These are phyloP conservation scores for Penicillium canescens DNA, from an alignment of 495 filamentous ascomycete species.

Conservation along the genomic window DNA sequence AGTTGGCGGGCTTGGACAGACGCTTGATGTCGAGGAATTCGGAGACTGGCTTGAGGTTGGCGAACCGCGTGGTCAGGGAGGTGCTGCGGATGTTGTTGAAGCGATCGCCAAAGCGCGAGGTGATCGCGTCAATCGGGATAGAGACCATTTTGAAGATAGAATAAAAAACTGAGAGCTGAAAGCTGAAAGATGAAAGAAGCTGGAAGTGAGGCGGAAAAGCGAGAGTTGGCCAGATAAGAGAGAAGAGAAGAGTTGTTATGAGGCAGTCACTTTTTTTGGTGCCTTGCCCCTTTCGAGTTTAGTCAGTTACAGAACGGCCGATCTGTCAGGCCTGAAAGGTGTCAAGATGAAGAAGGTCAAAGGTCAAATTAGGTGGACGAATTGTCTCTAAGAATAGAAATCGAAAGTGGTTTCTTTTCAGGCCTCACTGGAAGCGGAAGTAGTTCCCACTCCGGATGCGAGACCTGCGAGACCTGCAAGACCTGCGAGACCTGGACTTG, in stretches of 20 bases:
- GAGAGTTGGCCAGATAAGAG: slow-evolving; percentile 5
- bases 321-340: neutral
- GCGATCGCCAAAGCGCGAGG: slow-evolving; percentile 77
- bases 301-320: slow-evolving; percentile 7
- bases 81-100: slow-evolving; percentile 78
- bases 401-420: neutral
- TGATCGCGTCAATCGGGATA: slow-evolving; percentile 88
- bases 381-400: slow-evolving; percentile 1
- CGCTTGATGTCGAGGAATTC: slow-evolving; percentile 97
- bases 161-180: slow-evolving; percentile 7
- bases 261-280: slow-evolving; percentile 11
- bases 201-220: slow-evolving; percentile 7
- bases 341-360: no score
- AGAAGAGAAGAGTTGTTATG: slow-evolving; percentile 1
- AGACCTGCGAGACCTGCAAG: neutral
- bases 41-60: slow-evolving; percentile 86
- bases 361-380: neutral
- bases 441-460: neutral
- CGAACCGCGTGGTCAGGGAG: slow-evolving; percentile 76
- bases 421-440: neutral
- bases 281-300: slow-evolving; percentile 23
- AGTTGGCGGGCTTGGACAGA: slow-evolving; percentile 88
- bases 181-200: slow-evolving; percentile 4
- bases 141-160: slow-evolving; percentile 67
- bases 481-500: neutral